Conservation (phyloP, 2,329 filamentous ascomycete species). For the Lojkania enalia region DNA sequence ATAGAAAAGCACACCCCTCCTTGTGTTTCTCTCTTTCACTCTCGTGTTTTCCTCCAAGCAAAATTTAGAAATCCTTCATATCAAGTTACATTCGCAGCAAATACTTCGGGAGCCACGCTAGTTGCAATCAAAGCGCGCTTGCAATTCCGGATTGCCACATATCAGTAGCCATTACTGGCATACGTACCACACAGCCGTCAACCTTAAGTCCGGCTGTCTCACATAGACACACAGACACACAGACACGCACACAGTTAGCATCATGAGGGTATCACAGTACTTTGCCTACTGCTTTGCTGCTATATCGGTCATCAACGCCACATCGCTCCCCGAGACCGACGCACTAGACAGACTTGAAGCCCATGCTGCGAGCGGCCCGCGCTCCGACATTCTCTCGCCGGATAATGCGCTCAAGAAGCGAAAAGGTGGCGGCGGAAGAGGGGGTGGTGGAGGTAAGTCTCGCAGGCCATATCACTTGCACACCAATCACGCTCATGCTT, state of each 20-base stretch:
- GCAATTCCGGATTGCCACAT: too few species aligned
- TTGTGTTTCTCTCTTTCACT: too few species aligned
- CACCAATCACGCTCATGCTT: not conserved
- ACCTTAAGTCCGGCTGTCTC: too few species aligned
- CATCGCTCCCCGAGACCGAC: constrained; percentile 32
- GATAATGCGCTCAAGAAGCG: constrained; percentile 42
- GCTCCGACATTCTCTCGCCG: constrained; percentile 31
- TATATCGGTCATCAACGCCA: constrained; percentile 26
- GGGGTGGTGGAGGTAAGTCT: constrained; percentile 23
- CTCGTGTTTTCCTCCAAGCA: too few species aligned
- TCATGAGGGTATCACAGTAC: constrained; percentile 32
- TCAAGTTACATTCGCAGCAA: too few species aligned
- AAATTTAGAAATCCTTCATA: too few species aligned
- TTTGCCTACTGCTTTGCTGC: constrained; percentile 28
- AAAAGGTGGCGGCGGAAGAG: constrained; percentile 43
- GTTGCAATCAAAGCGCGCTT: too few species aligned
- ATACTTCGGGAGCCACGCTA: too few species aligned
- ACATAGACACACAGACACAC: too few species aligned
- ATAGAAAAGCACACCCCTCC: too few species aligned
- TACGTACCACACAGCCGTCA: too few species aligned
- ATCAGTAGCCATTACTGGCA: too few species aligned
- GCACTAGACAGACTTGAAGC: constrained; percentile 27
- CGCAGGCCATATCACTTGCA: constrained; percentile 9
- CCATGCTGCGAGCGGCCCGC: constrained; percentile 18
- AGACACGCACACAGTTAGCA: constrained; percentile 3